Evolutionary conservation across 768 basidiomycete genomes (phyloP), one percentile per base, ranked within the genome.

Genomic region (Boletus vermiculosoides): DNA sequence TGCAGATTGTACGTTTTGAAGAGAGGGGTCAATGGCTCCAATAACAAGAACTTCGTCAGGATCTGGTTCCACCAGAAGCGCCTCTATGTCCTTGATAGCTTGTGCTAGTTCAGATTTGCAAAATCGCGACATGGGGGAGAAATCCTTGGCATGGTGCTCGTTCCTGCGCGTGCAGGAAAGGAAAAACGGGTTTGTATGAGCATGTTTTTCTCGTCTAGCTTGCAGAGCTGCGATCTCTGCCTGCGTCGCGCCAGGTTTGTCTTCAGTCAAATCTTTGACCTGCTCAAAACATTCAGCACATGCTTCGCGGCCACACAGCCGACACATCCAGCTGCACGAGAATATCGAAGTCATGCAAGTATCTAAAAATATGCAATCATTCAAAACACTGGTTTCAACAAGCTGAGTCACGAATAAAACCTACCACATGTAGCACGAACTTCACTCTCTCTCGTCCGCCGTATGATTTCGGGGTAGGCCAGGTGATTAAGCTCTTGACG

Each of bases 331-430:
- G 31, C 86, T 88, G 55, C 84, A 86, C 7, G 89, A 88, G 72
- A 96, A 96, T 55, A 96, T 85, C 13, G 94, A 95, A 5, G 92
- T 94, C 80, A 92, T 90, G 71, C 94, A 97, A 2, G 90, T 92
- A 72, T 97, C 94, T 96, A 68, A 22, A 55, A 58, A 47, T 40
- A 56, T n/a, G 12, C 0, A 25, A 55, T 51, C 46, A 54, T 55
- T 47, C 50, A 51, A 60, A 50, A 59, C 54, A 50, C 22, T 8
- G 22, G 51, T 50, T 45, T 62, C 53, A 37, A 47, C 25, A 31
- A 48, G 47, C 22, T 10, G 53, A 45, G 42, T 45, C 31, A 40
- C 48, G 20, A 54, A 40, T 37, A 31, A 59, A 36, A 73, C 86
- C 54, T 68, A 92, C 91, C 92, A 65, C 92, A 94, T 25, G 90